Base-by-base conservation (phyloP, 495 filamentous ascomycete genomes). In the Hypoxylon rickii region DNA sequence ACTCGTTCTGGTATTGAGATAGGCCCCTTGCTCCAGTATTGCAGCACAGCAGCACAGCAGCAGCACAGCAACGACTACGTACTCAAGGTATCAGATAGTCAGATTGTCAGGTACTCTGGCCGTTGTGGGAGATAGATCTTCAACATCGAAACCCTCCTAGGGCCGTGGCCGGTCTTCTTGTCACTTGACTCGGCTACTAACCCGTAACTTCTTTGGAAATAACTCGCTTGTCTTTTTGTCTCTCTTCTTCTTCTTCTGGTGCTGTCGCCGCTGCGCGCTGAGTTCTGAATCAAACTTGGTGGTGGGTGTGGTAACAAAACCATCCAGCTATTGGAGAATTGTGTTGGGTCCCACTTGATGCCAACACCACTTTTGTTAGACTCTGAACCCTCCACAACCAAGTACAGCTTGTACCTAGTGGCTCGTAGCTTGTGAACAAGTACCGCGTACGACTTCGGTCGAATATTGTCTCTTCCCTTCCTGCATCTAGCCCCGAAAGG, bases 391-490 rank as follows among this genome's bases (percentile, higher is more conserved):
- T 47, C 52, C 43, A 47, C 44, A 41, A 19, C 17, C 26, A 24
- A 12, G 18, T 37, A 44, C 38, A n/a, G n/a, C n/a, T n/a, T n/a
- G n/a, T n/a, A n/a, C n/a, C n/a, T n/a, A n/a, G n/a, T n/a, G n/a
- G n/a, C n/a, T n/a, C n/a, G n/a, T n/a, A n/a, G 42, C 45, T 51
- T 59, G 38, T 31, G 37, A 41, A 11, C 20, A 57, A 53, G 59
- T 63, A 63, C 59, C 59, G 59, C 54, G 59, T 63, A 63, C 59
- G 33, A 58, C 53, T 54, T 57, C 59, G 48, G 53, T 63, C 59
- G 43, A 63, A 63, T 63, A 54, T 54, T 54, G 44, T 52, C 48
- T 57, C 48, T 15, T 31, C 29, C 51, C 58, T 58, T 44, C 47
- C 53, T 57, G 59, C 49, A 53, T 63, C 38, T 63, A 39, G 31